Base-by-base conservation (phyloP, 192 early-diverging fungal genomes). In the Backusella australiensis region DNA sequence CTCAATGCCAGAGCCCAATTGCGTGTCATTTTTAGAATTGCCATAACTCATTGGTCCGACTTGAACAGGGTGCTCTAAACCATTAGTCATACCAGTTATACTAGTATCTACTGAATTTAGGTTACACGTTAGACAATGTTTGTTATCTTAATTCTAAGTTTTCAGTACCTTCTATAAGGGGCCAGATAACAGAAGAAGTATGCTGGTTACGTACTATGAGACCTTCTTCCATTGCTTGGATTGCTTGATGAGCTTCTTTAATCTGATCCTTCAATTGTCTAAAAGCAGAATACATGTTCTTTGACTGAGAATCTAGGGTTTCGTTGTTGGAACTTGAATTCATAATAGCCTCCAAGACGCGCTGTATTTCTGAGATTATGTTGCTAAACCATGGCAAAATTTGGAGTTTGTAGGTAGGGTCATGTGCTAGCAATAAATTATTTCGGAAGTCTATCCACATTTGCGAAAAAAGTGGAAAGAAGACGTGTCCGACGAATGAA, bases 371-470 rank as follows among this genome's bases (percentile, higher is more conserved):
- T 52, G 34, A 8, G 0, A 34, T 36, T 12, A 39, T 21, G 21
- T 26, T 17, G 0, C 11, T 36, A 53, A 73, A 65, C 77, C 77
- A 78, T 12, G 8, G 0, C 38, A 34, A 21, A 23, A 74, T 46
- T 21, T 21, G 21, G 3, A 34, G n/a, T 14, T 44, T 66, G 38
- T 65, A 39, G 1, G 9, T 15, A 14, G 42, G 17, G 4, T 74
- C 77, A 34, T 69, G 53, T 53, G 66, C 42, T 3, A 74, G 38
- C n/a, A 67, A 12, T 34, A 49, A 21, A 9, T 68, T 23, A 21
- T 74, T 21, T 56, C 75, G 78, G 12, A 75, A 66, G 9, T 79
- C 52, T 34, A 67, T 34, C 78, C 78, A 79, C 21, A 67, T 26
- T 41, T 34, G 17, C 17, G 44, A 15, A 71, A 79, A 70, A 17